These are phyloP conservation scores for Vitis labrusca DNA, from an alignment of 164 flowering plant species.

Conservation along the genomic window DNA sequence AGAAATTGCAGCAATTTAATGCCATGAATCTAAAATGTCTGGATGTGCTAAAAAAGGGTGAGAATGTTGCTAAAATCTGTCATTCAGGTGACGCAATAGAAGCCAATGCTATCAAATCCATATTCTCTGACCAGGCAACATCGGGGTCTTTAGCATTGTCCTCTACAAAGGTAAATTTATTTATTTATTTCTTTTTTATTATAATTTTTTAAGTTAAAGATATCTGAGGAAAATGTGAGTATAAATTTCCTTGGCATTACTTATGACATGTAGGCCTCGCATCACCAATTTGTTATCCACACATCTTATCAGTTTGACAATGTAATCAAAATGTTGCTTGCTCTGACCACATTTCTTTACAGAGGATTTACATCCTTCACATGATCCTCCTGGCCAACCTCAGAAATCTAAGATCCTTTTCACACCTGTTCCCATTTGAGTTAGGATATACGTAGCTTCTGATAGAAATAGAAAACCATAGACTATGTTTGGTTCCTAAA, in stretches of 20 bases:
- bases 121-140: conserved; percentile 69
- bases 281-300: neutral
- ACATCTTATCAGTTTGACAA: neutral
- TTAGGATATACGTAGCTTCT: no score
- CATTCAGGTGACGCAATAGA: conserved; percentile 78
- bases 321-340: neutral
- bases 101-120: conserved; percentile 79
- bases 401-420: no score
- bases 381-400: no score
- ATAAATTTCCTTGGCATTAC: neutral
- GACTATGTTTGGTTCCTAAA: no score
- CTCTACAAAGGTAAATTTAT: conserved; percentile 78
- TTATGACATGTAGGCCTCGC: neutral
- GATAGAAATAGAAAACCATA: no score
- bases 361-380: no score
- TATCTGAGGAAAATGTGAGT: no score
- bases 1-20: neutral
- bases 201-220: neutral
- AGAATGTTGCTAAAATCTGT: neutral
- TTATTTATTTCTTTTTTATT: neutral
- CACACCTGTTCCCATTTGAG: no score
- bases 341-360: neutral
- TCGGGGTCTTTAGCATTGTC: conserved; percentile 86
- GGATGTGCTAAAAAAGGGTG: neutral
- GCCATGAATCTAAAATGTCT: neutral